Base-by-base conservation (phyloP, 2,329 filamentous ascomycete species). In the Colletotrichum liaoningense region DNA sequence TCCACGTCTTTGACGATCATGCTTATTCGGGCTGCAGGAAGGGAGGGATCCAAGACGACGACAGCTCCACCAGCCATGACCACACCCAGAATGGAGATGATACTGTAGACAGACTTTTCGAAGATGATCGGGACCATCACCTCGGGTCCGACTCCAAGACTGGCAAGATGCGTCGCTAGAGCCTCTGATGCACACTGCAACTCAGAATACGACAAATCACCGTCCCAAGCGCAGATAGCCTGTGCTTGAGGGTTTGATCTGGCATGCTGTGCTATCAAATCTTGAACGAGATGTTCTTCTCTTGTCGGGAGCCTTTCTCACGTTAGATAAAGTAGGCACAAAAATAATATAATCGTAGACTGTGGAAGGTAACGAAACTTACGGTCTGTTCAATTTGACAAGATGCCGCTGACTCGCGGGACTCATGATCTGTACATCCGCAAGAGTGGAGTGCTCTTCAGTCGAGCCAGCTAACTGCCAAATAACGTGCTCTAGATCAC, bases 121-220 rank as follows among this genome's bases (percentile, higher is more conserved):
- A 74, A 74, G 5, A 65, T 38, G 11, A 69, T 38, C 2, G 69
- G 72, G 1, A 74, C 69, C 11, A 77, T 42, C 5, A 67, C 63
- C 19, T 73, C 75, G 7, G 59, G 65, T 2, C 74, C 73, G 5
- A 79, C 73, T 16, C 78, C 78, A 8, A 74, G 38, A 9, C n/a
- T 26, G 0, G 12, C 19, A 5, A 72, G 57, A 3, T 49, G 26
- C 0, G 24, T 1, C 16, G 54, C 26, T 7, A 72, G 24, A 4
- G 5, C 49, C 0, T 72, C 22, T 19, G 35, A 30, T 19, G 5
- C 9, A 19, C 26, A 8, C 12, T 33, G 57, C 26, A 72, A 49
- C 42, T 69, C 26, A 1, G 56, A 49, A 8, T 72, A 72, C 12
- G 69, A 68, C 22, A 72, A 33, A 11, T 5, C 3, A 4, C 65